Percentiles rank a stretch among this genome's conserved stretches.
Evolutionary conservation across 2,329 filamentous ascomycete species (phyloP).

Genomic region (Ophiostoma montium): DNA sequence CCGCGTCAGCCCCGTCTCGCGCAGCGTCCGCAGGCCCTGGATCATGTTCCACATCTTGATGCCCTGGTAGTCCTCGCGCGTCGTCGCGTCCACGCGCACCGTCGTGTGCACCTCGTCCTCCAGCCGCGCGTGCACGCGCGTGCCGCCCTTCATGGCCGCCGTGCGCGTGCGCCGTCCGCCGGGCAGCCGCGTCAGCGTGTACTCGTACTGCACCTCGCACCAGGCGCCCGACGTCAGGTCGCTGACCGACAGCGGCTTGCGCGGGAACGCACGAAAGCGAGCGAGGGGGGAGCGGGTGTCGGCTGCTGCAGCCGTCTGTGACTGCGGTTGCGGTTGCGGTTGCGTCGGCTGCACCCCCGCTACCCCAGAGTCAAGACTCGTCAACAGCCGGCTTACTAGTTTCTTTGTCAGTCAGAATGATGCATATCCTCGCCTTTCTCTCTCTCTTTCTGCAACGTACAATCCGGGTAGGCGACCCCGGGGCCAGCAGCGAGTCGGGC

Average conservation of each 20-base stretch:
- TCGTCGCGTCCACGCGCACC: constrained; percentile 56
- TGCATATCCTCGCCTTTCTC: background rate
- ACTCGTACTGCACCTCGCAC: constrained; percentile 93
- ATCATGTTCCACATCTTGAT: constrained; percentile 83
- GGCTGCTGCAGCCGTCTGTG: constrained; percentile 15
- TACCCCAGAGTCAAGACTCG: background rate
- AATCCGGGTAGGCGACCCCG: constrained; percentile 33
- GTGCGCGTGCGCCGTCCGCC: constrained; percentile 64
- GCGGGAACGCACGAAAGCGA: constrained; percentile 63
- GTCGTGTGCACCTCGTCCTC: constrained; percentile 76
- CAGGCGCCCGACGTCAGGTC: constrained; percentile 82
- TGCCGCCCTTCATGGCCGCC: constrained; percentile 70
- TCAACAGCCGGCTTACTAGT: background rate
- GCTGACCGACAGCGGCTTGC: constrained; percentile 70
- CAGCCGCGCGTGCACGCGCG: constrained; percentile 63
- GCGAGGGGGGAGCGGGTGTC: constrained; percentile 44
- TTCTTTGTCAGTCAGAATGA: constrained; percentile 45
- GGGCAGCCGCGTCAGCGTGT: constrained; percentile 58
- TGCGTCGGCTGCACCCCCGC: background rate
- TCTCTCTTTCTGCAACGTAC: constrained; percentile 25
- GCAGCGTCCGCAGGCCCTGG: constrained; percentile 62
- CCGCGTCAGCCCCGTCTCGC: constrained; percentile 56
- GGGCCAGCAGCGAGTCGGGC: background rate
- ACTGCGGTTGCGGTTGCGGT: background rate
- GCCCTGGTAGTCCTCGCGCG: constrained; percentile 70